phyloP scores from a whole-genome alignment of 257 asterid genomes.

The Apocynum venetum region DNA sequence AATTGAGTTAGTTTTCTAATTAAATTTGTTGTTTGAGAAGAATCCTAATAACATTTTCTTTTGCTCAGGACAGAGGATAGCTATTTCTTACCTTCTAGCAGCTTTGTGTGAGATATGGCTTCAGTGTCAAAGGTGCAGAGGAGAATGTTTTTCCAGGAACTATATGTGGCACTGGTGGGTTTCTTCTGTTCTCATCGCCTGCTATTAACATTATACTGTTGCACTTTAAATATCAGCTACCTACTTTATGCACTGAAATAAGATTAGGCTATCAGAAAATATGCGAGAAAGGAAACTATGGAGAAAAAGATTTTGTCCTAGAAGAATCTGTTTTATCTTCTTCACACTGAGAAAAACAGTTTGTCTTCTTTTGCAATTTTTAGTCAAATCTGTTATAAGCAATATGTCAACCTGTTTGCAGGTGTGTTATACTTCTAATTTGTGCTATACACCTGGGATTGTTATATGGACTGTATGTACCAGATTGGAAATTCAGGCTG shows the following conservation, averaged over 20 bases:
- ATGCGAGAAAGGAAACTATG: neutral
- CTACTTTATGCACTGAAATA: neutral
- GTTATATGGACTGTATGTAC: conserved; percentile 64
- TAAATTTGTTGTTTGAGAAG: neutral
- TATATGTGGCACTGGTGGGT: conserved; percentile 72
- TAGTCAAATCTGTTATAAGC: neutral
- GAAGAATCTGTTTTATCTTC: neutral
- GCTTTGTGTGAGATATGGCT: conserved; percentile 89
- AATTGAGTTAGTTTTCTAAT: neutral
- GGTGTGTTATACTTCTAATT: conserved; percentile 47
- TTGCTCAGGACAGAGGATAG: conserved; percentile 59
- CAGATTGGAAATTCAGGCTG: conserved; percentile 60
- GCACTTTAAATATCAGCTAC: neutral
- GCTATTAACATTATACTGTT: conserved; percentile 5
- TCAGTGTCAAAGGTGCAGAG: conserved; percentile 47
- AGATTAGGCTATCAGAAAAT: neutral
- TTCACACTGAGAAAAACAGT: neutral
- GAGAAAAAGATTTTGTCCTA: neutral
- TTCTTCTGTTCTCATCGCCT: neutral
- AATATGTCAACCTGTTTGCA: conserved; percentile 25
- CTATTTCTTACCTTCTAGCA: conserved; percentile 67
- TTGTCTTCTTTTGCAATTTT: neutral
- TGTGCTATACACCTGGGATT: conserved; percentile 50
- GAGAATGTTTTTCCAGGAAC: conserved; percentile 29
- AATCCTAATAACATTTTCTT: conserved; percentile 1